Evolutionary conservation across 257 asterid genomes (phyloP).

Genomic region (Solanum virginianum): DNA sequence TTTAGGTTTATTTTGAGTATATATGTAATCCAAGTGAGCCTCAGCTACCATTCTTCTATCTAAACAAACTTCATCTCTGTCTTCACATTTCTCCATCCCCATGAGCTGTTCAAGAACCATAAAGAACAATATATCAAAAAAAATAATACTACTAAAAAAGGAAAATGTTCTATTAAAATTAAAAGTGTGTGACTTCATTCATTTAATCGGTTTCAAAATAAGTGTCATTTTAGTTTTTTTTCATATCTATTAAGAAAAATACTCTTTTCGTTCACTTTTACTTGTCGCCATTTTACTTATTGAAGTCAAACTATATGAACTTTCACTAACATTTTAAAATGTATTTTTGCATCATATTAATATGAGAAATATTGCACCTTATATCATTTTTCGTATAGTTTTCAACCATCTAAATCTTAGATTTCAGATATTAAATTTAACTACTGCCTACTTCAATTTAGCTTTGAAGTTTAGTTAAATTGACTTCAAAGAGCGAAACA

Average conservation of each 20-base stretch:
- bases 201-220: background rate
- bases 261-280: too few species aligned
- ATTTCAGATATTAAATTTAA: too few species aligned
- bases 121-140: background rate
- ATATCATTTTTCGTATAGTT: too few species aligned
- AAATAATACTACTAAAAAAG: background rate
- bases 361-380: too few species aligned
- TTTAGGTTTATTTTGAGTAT: constrained; percentile 38
- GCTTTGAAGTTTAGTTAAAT: too few species aligned
- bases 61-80: constrained; percentile 29
- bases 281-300: too few species aligned
- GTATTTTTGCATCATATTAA: too few species aligned
- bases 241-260: background rate
- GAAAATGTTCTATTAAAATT: background rate
- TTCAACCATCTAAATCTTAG: too few species aligned
- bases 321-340: too few species aligned
- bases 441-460: too few species aligned
- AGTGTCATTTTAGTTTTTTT: background rate
- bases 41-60: constrained; percentile 52
- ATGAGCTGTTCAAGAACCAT: constrained; percentile 18
- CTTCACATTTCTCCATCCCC: constrained; percentile 39
- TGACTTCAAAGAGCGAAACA: too few species aligned
- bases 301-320: too few species aligned
- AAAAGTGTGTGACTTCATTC: background rate
- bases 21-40: constrained; percentile 64